These are phyloP conservation scores for Pseudogymnoascus sp. DNA, from an alignment of 2,329 filamentous ascomycete species.

Conservation along the genomic window DNA sequence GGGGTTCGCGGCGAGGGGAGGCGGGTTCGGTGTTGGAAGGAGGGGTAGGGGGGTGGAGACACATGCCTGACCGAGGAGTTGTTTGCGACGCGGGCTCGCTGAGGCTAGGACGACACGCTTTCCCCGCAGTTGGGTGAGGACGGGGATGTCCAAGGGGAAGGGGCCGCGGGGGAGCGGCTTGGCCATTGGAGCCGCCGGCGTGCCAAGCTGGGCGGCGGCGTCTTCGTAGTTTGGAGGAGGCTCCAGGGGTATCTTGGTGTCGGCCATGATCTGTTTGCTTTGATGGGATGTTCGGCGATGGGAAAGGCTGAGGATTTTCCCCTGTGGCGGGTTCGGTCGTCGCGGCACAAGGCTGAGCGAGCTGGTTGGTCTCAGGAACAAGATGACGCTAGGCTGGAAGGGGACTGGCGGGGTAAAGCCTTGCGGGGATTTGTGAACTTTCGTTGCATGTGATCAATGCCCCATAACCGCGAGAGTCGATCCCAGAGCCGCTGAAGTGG, in stretches of 20 bases:
- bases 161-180: constrained; percentile 39
- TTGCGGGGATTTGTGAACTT: constrained; percentile 3
- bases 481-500: constrained; percentile 1
- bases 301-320: background rate
- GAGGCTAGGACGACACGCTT: constrained; percentile 87
- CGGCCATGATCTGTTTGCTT: background rate
- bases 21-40: constrained; percentile 5
- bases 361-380: background rate
- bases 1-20: background rate
- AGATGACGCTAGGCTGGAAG: background rate
- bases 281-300: background rate
- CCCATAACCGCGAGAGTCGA: background rate
- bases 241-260: constrained; percentile 17
- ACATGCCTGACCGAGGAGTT: constrained; percentile 66
- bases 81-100: constrained; percentile 75
- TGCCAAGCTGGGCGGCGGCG: constrained; percentile 14
- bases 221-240: constrained; percentile 21
- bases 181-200: constrained; percentile 9
- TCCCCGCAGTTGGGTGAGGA: constrained; percentile 67
- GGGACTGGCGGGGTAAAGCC: constrained; percentile 4
- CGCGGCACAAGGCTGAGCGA: background rate
- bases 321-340: background rate
- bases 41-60: constrained; percentile 1
- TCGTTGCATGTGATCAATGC: constrained; percentile 8
- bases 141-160: constrained; percentile 70